Base-by-base conservation (phyloP, 176 grass and related monocot species). In the Avena insularis region DNA sequence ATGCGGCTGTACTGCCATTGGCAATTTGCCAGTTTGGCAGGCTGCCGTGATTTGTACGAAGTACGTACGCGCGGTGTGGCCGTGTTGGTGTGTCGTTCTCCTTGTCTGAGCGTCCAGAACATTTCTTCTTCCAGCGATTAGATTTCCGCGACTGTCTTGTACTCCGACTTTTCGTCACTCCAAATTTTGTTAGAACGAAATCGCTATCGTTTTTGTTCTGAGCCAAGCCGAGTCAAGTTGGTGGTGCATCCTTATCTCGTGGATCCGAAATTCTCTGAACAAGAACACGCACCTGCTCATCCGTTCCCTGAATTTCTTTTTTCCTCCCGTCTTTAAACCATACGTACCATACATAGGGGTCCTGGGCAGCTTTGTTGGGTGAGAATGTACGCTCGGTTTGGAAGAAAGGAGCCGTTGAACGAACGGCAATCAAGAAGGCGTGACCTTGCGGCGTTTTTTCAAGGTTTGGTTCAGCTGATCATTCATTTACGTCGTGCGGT, bases 401-500 rank as follows among this genome's bases (percentile, higher is more conserved):
- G 13, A 11, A 20, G 11, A 63, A 45, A 17, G 16, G 51, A 45
- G 45, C 47, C 7, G 20, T 27, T 67, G 83, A 85, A 65, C 60
- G 0, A 45, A 65, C 19, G 14, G 12, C 15, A 55, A 45, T 65
- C 3, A 25, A 23, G 40, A 60, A 48, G 8, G 19, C 47, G 25
- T 76, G 68, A 57, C 38, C 77, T 75, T 60, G 70, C 60, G 1
- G 19, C 49, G 35, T 35, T 68, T 35, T 68, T 68, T 85, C 77
- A 81, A 80, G 61, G 77, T 35, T 60, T 67, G 84, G 54, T 79
- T 77, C 63, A 86, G 31, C 62, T 8, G n/a, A 71, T 25, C 40
- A 62, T 29, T 83, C 35, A 53, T 49, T 40, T 77, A 50, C 17
- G 27, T 2, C 12, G 61, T 27, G 73, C 3, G n/a, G 48, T 78